Percentiles rank a stretch among this genome's conserved stretches.
phyloP scores from a whole-genome alignment of 305 asterid genomes.

The Petunia hybrid region DNA sequence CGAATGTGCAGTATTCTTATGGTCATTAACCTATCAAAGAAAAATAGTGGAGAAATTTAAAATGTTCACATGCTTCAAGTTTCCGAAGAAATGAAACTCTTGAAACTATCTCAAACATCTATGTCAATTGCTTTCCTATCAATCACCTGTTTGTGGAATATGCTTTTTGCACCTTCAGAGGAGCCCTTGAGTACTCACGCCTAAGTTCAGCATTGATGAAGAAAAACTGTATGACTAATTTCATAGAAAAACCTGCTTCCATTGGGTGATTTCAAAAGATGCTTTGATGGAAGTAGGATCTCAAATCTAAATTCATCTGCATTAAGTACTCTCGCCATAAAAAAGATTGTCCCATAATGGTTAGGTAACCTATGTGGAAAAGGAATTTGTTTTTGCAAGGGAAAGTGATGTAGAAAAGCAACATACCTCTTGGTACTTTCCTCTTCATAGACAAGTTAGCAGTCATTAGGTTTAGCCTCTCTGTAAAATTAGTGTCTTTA shows the following conservation, averaged over 20 bases:
- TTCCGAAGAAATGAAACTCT: slow-evolving; percentile 25
- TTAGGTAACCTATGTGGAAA: slow-evolving; percentile 9
- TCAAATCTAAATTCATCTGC: slow-evolving; percentile 55
- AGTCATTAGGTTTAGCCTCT: slow-evolving; percentile 48
- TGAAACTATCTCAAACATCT: slow-evolving; percentile 22
- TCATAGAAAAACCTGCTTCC: slow-evolving; percentile 57
- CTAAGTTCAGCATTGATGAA: slow-evolving; percentile 25
- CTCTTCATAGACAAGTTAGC: slow-evolving; percentile 61
- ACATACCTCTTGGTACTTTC: slow-evolving; percentile 63
- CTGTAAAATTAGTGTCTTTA: slow-evolving; percentile 37
- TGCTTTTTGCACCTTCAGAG: slow-evolving; percentile 50
- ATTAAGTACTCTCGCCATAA: not conserved
- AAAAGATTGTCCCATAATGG: slow-evolving; percentile 30
- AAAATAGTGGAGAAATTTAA: slow-evolving; percentile 31
- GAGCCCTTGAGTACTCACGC: slow-evolving; percentile 49
- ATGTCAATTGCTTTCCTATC: slow-evolving; percentile 26
- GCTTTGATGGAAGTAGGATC: slow-evolving; percentile 67
- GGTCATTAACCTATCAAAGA: slow-evolving; percentile 48
- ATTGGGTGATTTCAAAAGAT: slow-evolving; percentile 44
- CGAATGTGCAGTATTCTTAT: slow-evolving; percentile 37
- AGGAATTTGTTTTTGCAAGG: not conserved
- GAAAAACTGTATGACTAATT: slow-evolving; percentile 28
- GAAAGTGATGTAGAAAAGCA: slow-evolving; percentile 31
- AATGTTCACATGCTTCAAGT: slow-evolving; percentile 11
- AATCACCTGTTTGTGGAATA: slow-evolving; percentile 57